Base-by-base conservation (phyloP, 2,329 filamentous ascomycete species). In the Alternaria panax region DNA sequence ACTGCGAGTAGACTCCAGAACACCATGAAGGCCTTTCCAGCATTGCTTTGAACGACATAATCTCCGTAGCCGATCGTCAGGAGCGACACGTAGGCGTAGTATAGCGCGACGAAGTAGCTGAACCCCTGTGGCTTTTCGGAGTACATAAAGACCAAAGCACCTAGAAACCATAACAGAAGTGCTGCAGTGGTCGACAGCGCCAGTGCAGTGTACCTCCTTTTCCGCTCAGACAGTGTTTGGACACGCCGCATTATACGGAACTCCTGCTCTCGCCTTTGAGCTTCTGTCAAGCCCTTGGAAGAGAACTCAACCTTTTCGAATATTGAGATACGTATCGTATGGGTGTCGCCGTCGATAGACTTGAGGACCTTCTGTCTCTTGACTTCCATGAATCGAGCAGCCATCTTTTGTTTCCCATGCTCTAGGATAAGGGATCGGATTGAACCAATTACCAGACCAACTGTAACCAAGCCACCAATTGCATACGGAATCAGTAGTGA, bases 61-160 rank as follows among this genome's bases (percentile, higher is more conserved):
- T 86, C 84, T 27, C 85, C 84, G 62, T 86, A 87, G 2, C 85
- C 84, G 43, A 87, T 85, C 0, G 85, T 86, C 25, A 85, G 68
- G 11, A 87, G 79, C 5, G 80, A 81, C 0, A 80, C 81, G 64
- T 84, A 87, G 5, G 82, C 75, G 66, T 86, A 86, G 67, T 86
- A 87, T 1, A 86, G 69, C 0, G 80, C 74, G 5, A 80, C 70
- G 59, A 86, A 86, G 69, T 86, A 86, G 4, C 78, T 80, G 83
- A 83, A 86, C 5, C 72, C 73, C 54, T 82, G 75, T 1, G 75
- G 75, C 32, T 75, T 73, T 60, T 86, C 84, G 2, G 81, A 75
- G 4, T 75, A 66, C 71, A 75, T 78, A 71, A 87, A 86, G 9
- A 86, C 77, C 0, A 80, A 68, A 4, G 84, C 83, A 2, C 84